Conservation (phyloP, 345 rosid species). For the Sisymbrium irio region DNA sequence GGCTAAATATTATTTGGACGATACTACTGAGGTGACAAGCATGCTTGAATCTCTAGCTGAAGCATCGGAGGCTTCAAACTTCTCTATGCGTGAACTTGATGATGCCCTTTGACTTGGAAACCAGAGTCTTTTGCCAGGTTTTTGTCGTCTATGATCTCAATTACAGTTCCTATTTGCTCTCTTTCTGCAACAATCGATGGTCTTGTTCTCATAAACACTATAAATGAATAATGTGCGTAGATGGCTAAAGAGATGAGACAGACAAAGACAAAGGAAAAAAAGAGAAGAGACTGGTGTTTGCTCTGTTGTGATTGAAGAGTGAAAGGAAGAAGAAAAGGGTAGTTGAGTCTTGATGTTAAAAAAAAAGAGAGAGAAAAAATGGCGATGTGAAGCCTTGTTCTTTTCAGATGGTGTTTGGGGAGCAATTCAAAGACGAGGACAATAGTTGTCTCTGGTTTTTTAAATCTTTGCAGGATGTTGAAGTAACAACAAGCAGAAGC, state of each 20-base stretch:
- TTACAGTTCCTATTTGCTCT: background rate
- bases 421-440: conserved; percentile 13
- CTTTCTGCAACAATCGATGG: background rate
- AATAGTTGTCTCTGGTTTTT: conserved; percentile 22
- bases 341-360: background rate
- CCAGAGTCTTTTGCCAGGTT: conserved; percentile 26
- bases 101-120: conserved; percentile 21
- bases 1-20: conserved; percentile 77
- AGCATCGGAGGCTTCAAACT: conserved; percentile 32
- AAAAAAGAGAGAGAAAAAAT: background rate
- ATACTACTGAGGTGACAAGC: conserved; percentile 37
- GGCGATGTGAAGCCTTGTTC: conserved; percentile 21
- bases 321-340: conserved; percentile 8
- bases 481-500: conserved; percentile 21
- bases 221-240: conserved; percentile 12
- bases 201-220: conserved; percentile 16
- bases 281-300: conserved; percentile 15
- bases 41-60: conserved; percentile 44
- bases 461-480: conserved; percentile 23
- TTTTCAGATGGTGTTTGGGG: background rate
- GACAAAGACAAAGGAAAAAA: conserved; percentile 13
- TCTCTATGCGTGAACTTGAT: conserved; percentile 34
- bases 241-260: conserved; percentile 21
- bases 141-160: conserved; percentile 10
- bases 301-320: conserved; percentile 26